Conservation (phyloP, 352 stramenopile species). For the Thalassiosira sp. region DNA sequence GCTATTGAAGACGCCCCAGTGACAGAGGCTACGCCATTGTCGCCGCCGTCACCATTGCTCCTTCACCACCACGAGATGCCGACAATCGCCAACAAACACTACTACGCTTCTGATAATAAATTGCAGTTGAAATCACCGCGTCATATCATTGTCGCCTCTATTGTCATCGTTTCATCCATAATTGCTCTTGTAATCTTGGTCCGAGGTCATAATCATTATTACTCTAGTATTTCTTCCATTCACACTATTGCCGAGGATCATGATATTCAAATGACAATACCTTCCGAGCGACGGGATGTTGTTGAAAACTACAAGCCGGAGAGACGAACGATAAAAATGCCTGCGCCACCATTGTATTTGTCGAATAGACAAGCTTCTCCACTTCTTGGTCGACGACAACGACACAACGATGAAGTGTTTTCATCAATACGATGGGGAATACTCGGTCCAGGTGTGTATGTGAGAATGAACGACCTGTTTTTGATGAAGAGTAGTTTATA, state of each 20-base stretch:
- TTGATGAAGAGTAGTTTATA: no score
- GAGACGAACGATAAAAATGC: neutral
- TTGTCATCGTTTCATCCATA: neutral
- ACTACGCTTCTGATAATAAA: neutral
- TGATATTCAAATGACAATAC: no score
- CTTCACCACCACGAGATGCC: no score
- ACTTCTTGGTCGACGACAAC: neutral
- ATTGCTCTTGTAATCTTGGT: neutral
- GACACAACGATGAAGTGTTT: neutral
- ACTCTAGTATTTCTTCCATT: neutral
- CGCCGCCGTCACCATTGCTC: neutral
- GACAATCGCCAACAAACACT: neutral
- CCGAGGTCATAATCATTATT: neutral
- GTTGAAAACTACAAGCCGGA: constrained; percentile 10
- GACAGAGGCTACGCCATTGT: neutral
- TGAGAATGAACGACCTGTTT: no score
- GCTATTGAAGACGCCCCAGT: neutral
- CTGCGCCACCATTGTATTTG: constrained; percentile 22
- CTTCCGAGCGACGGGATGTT: constrained; percentile 5
- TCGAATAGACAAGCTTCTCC: neutral
- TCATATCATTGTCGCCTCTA: neutral
- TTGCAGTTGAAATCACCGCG: neutral
- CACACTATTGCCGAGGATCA: neutral
- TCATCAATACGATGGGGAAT: constrained; percentile 37
- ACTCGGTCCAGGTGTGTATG: constrained; percentile 25